Evolutionary conservation across 305 asterid genomes (phyloP).

Genomic region (Coffea humblotiana): DNA sequence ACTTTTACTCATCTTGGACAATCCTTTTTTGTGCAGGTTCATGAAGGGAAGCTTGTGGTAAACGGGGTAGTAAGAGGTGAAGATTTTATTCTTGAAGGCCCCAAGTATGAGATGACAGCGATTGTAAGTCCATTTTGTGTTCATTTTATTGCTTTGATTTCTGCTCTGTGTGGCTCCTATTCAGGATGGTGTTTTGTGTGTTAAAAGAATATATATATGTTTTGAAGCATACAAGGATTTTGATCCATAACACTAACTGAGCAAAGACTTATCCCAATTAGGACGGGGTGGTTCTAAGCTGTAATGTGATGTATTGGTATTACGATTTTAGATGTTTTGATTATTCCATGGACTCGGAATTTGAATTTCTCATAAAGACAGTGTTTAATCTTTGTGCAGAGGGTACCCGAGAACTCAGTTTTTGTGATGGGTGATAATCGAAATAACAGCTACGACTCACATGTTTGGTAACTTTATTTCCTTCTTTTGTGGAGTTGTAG

Average conservation of each 20-base stretch:
- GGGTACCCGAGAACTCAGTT: slow-evolving; percentile 74
- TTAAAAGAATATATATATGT: too few species aligned
- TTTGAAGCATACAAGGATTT: background rate
- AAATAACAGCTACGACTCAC: slow-evolving; percentile 96
- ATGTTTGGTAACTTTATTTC: slow-evolving; percentile 67
- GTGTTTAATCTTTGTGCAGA: slow-evolving; percentile 47
- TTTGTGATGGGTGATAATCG: slow-evolving; percentile 99
- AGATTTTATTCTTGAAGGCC: slow-evolving; percentile 73
- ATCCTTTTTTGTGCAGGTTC: slow-evolving; percentile 62
- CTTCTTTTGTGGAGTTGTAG: slow-evolving; percentile 2
- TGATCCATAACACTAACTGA: background rate
- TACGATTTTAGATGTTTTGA: too few species aligned
- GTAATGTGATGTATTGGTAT: background rate
- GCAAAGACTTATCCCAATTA: background rate
- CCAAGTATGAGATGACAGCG: slow-evolving; percentile 86
- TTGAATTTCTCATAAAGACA: slow-evolving; percentile 12
- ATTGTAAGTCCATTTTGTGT: slow-evolving; percentile 48
- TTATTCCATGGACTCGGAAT: background rate
- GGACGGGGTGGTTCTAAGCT: background rate
- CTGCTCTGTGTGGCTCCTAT: slow-evolving; percentile 5
- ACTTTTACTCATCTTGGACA: background rate
- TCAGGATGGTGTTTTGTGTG: background rate
- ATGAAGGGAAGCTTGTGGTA: slow-evolving; percentile 82
- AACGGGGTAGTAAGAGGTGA: slow-evolving; percentile 82
- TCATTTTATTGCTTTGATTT: background rate